phyloP scores from a whole-genome alignment of 164 flowering plant species.

The Vitis vinifera region DNA sequence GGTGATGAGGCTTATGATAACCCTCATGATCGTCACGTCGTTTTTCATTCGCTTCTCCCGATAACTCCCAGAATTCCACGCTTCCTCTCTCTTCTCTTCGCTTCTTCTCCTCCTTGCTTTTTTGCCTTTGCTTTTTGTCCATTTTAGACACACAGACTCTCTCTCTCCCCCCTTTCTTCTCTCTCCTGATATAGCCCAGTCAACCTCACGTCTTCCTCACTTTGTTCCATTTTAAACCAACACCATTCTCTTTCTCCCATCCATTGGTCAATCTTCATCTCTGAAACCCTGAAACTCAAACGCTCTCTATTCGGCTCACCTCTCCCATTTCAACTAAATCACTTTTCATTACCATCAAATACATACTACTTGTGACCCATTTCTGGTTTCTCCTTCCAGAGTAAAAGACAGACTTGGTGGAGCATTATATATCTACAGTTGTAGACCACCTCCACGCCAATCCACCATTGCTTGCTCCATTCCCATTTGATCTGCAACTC shows the following conservation, averaged over 20 bases:
- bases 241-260: constrained; percentile 24
- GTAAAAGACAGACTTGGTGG: too few species aligned
- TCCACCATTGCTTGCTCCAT: too few species aligned
- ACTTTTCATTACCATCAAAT: constrained; percentile 5
- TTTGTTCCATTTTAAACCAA: constrained; percentile 29
- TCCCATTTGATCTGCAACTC: too few species aligned
- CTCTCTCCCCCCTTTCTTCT: constrained; percentile 2
- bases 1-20: constrained; percentile 49
- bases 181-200: constrained; percentile 11
- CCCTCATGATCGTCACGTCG: constrained; percentile 83
- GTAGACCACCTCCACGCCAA: too few species aligned
- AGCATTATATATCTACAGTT: too few species aligned
- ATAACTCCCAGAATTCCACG: constrained; percentile 78
- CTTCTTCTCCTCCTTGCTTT: background rate
- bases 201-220: constrained; percentile 23
- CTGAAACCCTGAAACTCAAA: constrained; percentile 23
- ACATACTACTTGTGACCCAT: background rate
- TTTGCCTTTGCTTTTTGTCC: background rate
- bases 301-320: background rate
- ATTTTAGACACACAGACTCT: background rate
- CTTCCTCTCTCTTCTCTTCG: constrained; percentile 9
- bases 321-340: constrained; percentile 3
- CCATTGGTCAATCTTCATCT: constrained; percentile 26
- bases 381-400: background rate
- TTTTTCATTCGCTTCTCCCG: constrained; percentile 59